Evolutionary conservation across 257 asterid species (phyloP).

Genomic region (Solanum tarapatanum): DNA sequence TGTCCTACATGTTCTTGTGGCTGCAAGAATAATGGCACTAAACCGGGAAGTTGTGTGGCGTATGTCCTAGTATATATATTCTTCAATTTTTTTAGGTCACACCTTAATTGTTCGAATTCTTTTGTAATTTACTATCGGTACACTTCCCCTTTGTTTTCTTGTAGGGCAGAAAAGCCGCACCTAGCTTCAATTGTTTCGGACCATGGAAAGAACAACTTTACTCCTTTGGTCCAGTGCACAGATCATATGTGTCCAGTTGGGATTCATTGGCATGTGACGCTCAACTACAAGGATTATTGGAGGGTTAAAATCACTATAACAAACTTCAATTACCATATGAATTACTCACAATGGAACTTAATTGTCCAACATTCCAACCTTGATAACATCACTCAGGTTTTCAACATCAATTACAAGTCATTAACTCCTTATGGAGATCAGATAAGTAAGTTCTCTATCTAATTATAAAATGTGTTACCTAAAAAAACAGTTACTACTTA

Average conservation of each 20-base stretch:
- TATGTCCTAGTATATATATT: slow-evolving; percentile 10
- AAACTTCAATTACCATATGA: slow-evolving; percentile 74
- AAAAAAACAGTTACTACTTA: background rate
- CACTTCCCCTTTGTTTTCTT: background rate
- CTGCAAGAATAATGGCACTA: slow-evolving; percentile 54
- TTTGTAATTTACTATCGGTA: background rate
- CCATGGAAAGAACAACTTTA: slow-evolving; percentile 29
- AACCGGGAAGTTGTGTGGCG: slow-evolving; percentile 67
- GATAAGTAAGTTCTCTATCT: slow-evolving; percentile 45
- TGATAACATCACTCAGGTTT: slow-evolving; percentile 62
- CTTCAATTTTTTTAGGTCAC: background rate
- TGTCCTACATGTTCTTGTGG: slow-evolving; percentile 96
- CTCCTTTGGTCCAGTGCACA: slow-evolving; percentile 81
- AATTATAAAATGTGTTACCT: background rate
- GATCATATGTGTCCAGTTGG: slow-evolving; percentile 81
- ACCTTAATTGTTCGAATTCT: background rate
- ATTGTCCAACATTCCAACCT: slow-evolving; percentile 78
- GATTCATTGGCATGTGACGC: slow-evolving; percentile 79
- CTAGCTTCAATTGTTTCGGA: slow-evolving; percentile 58
- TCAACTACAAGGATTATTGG: slow-evolving; percentile 77
- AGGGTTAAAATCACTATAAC: slow-evolving; percentile 69
- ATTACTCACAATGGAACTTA: slow-evolving; percentile 64
- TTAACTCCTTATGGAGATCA: slow-evolving; percentile 36
- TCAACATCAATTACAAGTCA: slow-evolving; percentile 78
- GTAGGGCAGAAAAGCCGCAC: slow-evolving; percentile 56